Conservation (phyloP, 1,284 basidiomycete species). For the Hymenochaete sp. region DNA sequence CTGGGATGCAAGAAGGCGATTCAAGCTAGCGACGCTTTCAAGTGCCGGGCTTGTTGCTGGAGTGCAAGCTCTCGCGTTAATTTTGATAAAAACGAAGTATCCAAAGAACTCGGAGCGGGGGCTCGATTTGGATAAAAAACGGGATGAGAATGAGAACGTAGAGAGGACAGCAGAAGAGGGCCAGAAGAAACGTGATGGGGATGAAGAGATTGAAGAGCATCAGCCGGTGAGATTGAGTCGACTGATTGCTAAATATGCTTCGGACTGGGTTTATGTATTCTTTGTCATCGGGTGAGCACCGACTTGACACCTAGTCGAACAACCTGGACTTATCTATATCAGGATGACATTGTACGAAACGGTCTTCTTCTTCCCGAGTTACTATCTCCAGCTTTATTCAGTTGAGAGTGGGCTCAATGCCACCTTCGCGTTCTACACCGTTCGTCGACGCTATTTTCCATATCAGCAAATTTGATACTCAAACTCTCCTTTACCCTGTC, state of each 20-base stretch:
- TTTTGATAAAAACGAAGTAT: conserved; percentile 25
- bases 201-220: neutral
- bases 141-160: neutral
- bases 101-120: no score
- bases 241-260: conserved; percentile 10
- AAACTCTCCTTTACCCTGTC: neutral
- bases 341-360: conserved; percentile 9
- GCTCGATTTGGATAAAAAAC: no score
- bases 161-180: neutral
- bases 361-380: conserved; percentile 16
- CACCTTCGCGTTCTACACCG: conserved; percentile 17
- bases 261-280: conserved; percentile 13
- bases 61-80: conserved; percentile 23
- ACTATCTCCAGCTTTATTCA: conserved; percentile 18
- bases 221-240: neutral
- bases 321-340: neutral
- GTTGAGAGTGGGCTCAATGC: conserved; percentile 12
- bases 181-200: neutral
- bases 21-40: conserved; percentile 24
- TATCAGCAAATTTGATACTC: neutral
- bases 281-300: conserved; percentile 13
- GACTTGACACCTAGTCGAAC: neutral
- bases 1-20: conserved; percentile 14
- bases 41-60: conserved; percentile 24
- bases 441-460: neutral